Conservation (phyloP, 306 rosid species). For the Dryas drummondii region DNA sequence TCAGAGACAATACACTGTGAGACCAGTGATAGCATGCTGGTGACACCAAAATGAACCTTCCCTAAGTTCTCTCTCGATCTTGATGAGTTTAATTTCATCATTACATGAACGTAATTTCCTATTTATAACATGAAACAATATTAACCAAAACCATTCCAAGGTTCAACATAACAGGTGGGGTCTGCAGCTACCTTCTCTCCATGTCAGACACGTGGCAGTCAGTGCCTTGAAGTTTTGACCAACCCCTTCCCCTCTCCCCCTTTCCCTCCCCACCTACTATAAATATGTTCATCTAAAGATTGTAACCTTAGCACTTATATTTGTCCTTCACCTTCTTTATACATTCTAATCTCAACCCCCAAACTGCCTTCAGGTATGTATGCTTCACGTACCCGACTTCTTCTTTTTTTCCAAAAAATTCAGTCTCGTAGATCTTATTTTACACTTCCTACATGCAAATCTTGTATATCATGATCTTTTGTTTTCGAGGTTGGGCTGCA, state of each 20-base stretch:
- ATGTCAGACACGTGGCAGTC: neutral
- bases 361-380: slow-evolving; percentile 16
- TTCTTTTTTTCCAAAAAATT: neutral
- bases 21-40: too few species aligned
- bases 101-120: neutral
- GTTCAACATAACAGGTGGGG: slow-evolving; percentile 32
- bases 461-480: neutral
- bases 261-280: neutral
- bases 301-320: neutral
- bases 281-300: neutral
- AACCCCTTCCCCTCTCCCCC: slow-evolving; percentile 8
- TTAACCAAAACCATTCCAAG: slow-evolving; percentile 14
- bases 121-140: neutral
- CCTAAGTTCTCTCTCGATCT: too few species aligned
- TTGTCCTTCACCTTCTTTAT: neutral
- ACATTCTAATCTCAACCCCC: neutral
- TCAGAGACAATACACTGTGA: too few species aligned
- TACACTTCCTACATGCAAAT: neutral
- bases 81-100: too few species aligned
- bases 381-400: neutral
- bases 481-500: too few species aligned
- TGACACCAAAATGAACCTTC: too few species aligned
- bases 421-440: too few species aligned
- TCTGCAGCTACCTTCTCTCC: slow-evolving; percentile 45
- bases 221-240: slow-evolving; percentile 28